phyloP scores from a whole-genome alignment of 257 asterid species.

The Solanum habrochaites region DNA sequence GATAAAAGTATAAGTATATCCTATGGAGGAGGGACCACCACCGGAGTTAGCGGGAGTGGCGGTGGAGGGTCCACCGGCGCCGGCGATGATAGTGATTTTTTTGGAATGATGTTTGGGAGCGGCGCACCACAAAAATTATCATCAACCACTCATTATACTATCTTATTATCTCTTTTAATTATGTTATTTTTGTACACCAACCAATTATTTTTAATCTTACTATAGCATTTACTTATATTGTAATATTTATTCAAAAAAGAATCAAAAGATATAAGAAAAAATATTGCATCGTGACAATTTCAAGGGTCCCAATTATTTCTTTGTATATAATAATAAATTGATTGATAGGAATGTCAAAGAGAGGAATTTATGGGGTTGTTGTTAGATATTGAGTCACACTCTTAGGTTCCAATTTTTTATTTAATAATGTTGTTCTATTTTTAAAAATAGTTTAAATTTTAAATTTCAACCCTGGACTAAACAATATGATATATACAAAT shows the following conservation, averaged over 20 bases:
- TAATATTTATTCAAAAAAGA: neutral
- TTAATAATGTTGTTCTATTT: neutral
- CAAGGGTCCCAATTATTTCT: neutral
- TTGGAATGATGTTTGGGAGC: constrained; percentile 64
- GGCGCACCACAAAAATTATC: constrained; percentile 27
- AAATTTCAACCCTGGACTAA: no score
- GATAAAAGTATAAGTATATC: constrained; percentile 44
- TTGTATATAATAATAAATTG: neutral
- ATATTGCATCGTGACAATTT: neutral
- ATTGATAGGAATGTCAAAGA: neutral
- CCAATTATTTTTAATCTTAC: constrained; percentile 5
- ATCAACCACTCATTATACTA: constrained; percentile 11
- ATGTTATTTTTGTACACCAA: constrained; percentile 26
- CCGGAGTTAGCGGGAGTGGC: constrained; percentile 15
- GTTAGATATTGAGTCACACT: neutral
- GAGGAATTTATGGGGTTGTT: neutral
- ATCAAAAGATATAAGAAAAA: neutral
- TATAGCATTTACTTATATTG: constrained; percentile 2
- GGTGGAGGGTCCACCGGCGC: constrained; percentile 23
- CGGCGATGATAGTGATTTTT: constrained; percentile 26
- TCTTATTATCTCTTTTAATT: constrained; percentile 35
- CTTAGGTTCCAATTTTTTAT: neutral
- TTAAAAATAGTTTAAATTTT: neutral
- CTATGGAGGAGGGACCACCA: constrained; percentile 46
- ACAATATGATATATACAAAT: neutral